A percentile compares a stretch with the other conserved stretches of the same genome.
phyloP scores from a whole-genome alignment of 2,329 filamentous ascomycete species.

The Tolypocladium pustulatum region DNA sequence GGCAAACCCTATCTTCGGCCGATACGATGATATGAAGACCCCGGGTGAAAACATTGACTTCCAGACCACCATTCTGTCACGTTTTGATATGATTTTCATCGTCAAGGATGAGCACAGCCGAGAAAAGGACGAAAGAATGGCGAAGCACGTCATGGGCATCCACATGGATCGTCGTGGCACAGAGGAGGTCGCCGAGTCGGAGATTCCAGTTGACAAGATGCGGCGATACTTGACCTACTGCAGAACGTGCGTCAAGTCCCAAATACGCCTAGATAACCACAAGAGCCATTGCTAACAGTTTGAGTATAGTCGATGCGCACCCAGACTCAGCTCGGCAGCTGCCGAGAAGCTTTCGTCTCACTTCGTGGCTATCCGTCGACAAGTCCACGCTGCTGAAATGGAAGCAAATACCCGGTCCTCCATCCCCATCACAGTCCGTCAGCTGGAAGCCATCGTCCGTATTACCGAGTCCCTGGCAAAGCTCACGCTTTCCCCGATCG shows the following conservation, averaged over 20 bases:
- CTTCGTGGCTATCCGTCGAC: constrained; percentile 90
- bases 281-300: constrained; percentile 15
- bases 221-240: constrained; percentile 95
- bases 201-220: constrained; percentile 94
- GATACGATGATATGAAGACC: constrained; percentile 96
- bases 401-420: constrained; percentile 84
- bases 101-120: constrained; percentile 91
- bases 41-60: constrained; percentile 99
- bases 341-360: constrained; percentile 94
- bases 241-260: constrained; percentile 59
- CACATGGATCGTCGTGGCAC: constrained; percentile 83
- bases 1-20: constrained; percentile 93
- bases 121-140: constrained; percentile 83
- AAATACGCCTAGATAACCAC: not conserved
- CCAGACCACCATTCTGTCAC: constrained; percentile 93
- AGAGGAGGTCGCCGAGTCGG: constrained; percentile 74
- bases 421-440: constrained; percentile 94
- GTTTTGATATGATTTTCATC: constrained; percentile 99
- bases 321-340: constrained; percentile 78
- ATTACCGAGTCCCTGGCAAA: constrained; percentile 96
- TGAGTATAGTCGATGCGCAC: constrained; percentile 65
- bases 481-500: constrained; percentile 72
- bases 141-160: constrained; percentile 93
- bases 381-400: constrained; percentile 84
- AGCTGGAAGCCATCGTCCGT: constrained; percentile 92